phyloP scores from a whole-genome alignment of 2,329 filamentous ascomycete species.

The Emmonsia crescens region DNA sequence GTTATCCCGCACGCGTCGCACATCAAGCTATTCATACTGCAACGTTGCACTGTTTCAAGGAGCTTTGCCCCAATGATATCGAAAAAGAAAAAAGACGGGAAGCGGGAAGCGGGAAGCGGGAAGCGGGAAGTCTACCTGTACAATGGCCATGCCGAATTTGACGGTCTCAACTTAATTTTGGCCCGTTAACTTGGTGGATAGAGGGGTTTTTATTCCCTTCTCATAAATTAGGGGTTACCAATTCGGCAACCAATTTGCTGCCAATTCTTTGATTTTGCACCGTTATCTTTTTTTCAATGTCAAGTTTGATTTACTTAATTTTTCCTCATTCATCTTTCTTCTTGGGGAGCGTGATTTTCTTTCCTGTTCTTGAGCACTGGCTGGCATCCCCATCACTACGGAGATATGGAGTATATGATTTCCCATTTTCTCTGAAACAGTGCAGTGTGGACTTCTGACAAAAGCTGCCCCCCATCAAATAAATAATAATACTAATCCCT shows the following conservation, averaged over 20 bases:
- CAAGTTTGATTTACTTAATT: too few species aligned
- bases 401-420: neutral
- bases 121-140: neutral
- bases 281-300: too few species aligned
- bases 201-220: too few species aligned
- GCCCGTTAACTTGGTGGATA: neutral
- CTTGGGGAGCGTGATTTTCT: too few species aligned
- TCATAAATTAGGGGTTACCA: too few species aligned
- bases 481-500: too few species aligned
- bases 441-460: too few species aligned
- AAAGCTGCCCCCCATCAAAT: too few species aligned
- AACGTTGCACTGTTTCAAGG: neutral
- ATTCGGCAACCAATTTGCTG: too few species aligned
- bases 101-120: neutral
- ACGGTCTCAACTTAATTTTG: neutral
- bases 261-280: neutral
- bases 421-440: too few species aligned
- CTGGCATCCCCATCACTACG: neutral
- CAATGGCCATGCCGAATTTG: neutral
- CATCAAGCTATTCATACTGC: neutral
- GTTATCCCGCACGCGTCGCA: neutral
- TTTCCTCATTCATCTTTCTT: too few species aligned
- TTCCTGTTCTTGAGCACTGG: neutral
- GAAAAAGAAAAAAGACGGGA: neutral
- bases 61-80: neutral